phyloP scores from a whole-genome alignment of 768 basidiomycete genomes.

The Termitomyces sp. region DNA sequence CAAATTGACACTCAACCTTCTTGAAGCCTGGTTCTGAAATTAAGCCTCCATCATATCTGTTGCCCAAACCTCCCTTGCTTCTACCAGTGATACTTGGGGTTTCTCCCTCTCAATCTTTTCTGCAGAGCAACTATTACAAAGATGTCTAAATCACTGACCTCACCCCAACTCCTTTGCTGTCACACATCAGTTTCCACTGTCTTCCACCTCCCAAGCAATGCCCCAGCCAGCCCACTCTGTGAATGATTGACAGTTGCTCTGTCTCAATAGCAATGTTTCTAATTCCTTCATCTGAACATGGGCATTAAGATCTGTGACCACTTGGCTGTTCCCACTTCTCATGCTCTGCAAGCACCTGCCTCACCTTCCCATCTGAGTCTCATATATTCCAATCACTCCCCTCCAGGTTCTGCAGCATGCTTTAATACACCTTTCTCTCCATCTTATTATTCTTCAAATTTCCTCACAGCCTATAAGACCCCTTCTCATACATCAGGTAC shows the following conservation, averaged over 20 bases:
- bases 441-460: constrained; percentile 28
- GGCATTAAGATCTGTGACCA: constrained; percentile 56
- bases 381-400: constrained; percentile 51
- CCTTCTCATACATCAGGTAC: constrained; percentile 49
- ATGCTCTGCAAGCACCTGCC: constrained; percentile 28
- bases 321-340: constrained; percentile 44
- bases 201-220: constrained; percentile 47
- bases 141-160: constrained; percentile 30
- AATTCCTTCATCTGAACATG: constrained; percentile 57
- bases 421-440: constrained; percentile 30
- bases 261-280: constrained; percentile 40
- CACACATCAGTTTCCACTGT: constrained; percentile 47
- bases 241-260: constrained; percentile 55
- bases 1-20: constrained; percentile 59
- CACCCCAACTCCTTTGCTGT: constrained; percentile 63
- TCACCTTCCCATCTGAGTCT: constrained; percentile 62
- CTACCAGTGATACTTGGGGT: constrained; percentile 52
- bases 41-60: constrained; percentile 37
- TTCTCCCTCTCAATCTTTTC: constrained; percentile 20
- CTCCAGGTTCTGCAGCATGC: constrained; percentile 49
- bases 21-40: constrained; percentile 51
- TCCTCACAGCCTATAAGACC: constrained; percentile 45
- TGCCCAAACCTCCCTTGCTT: constrained; percentile 34
- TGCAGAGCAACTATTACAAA: not conserved
- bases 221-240: constrained; percentile 59